Percentiles rank a stretch among this genome's conserved stretches.
phyloP scores from a whole-genome alignment of 257 asterid species.

The Fraxinus americana region DNA sequence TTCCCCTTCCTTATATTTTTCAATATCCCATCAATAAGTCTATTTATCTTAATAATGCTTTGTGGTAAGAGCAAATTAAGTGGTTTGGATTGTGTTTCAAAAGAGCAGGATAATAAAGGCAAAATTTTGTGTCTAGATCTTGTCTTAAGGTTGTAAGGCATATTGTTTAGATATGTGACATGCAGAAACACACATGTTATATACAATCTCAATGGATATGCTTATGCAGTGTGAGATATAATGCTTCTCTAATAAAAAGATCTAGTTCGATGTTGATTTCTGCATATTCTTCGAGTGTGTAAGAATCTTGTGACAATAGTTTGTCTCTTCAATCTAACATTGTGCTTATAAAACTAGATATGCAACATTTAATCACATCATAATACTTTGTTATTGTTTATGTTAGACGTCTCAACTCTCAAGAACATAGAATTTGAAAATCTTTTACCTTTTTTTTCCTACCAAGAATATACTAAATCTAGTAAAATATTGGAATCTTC shows the following conservation, averaged over 20 bases:
- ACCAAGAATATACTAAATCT: too few relatives aligned
- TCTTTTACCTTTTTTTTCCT: background rate
- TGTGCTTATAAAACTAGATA: background rate
- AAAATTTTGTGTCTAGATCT: background rate
- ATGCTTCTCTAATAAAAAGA: too few relatives aligned
- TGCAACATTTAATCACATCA: background rate
- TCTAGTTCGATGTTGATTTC: too few relatives aligned
- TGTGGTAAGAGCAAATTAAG: constrained; percentile 20
- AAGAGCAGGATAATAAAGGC: background rate
- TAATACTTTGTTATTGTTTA: too few relatives aligned
- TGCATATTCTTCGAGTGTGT: too few relatives aligned
- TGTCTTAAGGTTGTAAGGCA: background rate
- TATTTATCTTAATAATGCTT: constrained; percentile 22
- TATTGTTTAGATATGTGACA: background rate
- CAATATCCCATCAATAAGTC: constrained; percentile 21
- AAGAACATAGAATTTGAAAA: background rate
- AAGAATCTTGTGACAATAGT: too few relatives aligned
- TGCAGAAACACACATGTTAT: background rate
- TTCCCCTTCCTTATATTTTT: background rate
- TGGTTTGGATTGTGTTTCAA: constrained; percentile 18
- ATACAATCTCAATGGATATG: background rate
- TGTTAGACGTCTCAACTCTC: background rate
- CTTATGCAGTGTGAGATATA: background rate
- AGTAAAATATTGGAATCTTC: too few relatives aligned
- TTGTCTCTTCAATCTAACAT: too few relatives aligned